A percentile compares a stretch with the other conserved stretches of the same genome.
Conservation (phyloP, 2,329 filamentous ascomycete species). For the Apiospora pterosperma region DNA sequence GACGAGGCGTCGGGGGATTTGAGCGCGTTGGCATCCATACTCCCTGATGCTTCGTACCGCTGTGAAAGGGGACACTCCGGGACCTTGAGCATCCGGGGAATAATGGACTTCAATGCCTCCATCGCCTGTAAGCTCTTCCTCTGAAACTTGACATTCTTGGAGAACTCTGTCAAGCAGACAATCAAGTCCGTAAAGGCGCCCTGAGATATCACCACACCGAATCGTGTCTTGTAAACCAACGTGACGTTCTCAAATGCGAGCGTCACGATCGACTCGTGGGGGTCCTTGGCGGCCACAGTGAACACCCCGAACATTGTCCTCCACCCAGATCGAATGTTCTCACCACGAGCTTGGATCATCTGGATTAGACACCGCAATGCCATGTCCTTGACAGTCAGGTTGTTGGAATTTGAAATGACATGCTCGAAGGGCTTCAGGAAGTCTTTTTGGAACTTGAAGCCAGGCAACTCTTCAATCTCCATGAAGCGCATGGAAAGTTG, state of each 20-base stretch:
- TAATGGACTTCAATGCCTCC: constrained; percentile 88
- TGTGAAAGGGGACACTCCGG: constrained; percentile 90
- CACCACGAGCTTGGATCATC: constrained; percentile 96
- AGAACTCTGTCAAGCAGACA: constrained; percentile 96
- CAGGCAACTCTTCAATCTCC: constrained; percentile 95
- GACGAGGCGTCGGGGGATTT: constrained; percentile 41
- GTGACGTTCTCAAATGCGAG: constrained; percentile 96
- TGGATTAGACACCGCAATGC: constrained; percentile 93
- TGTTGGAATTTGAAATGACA: constrained; percentile 88
- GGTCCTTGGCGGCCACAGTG: constrained; percentile 89
- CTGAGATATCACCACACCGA: constrained; percentile 93
- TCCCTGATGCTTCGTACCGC: constrained; percentile 37
- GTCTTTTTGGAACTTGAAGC: constrained; percentile 99
- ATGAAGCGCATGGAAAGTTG: constrained; percentile 98
- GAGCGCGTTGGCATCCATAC: constrained; percentile 31
- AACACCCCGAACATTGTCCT: constrained; percentile 99
- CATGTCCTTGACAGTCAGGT: constrained; percentile 95
- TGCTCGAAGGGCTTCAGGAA: constrained; percentile 98
- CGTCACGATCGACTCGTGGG: constrained; percentile 92
- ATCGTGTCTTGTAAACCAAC: constrained; percentile 91
- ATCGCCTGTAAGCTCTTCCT: constrained; percentile 97
- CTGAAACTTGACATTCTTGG: constrained; percentile 97
- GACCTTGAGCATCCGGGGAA: constrained; percentile 91
- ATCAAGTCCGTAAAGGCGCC: constrained; percentile 95
- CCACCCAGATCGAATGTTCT: constrained; percentile 98